A percentile compares a stretch with the other conserved stretches of the same genome.
These are phyloP conservation scores for Colletotrichum costaricense DNA, from an alignment of 2,329 filamentous ascomycete genomes.

Conservation along the genomic window DNA sequence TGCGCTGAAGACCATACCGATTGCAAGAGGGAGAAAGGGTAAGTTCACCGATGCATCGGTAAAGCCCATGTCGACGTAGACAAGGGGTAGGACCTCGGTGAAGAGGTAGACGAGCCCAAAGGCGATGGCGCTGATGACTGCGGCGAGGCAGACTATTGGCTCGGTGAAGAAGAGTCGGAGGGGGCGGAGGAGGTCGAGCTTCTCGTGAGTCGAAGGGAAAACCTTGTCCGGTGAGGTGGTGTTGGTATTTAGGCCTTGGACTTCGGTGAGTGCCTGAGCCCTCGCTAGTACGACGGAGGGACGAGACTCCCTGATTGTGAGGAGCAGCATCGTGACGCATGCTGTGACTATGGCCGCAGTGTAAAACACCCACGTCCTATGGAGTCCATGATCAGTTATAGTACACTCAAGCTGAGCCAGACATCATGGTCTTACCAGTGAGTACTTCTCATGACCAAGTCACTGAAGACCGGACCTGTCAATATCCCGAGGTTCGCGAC, in stretches of 20 bases:
- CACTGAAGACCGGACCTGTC: background rate
- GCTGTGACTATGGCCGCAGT: slow-evolving; percentile 14
- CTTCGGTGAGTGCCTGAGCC: background rate
- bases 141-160: slow-evolving; percentile 17
- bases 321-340: background rate
- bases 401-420: fast-evolving
- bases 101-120: slow-evolving; percentile 25
- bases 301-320: slow-evolving; percentile 19
- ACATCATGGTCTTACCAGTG: background rate
- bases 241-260: background rate
- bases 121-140: slow-evolving; percentile 1
- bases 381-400: background rate
- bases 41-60: background rate
- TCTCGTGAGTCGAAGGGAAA: background rate
- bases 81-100: slow-evolving; percentile 4
- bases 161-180: slow-evolving; percentile 17
- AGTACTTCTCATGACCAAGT: background rate
- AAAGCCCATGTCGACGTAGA: slow-evolving; percentile 11
- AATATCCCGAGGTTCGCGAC: slow-evolving; percentile 16
- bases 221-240: background rate
- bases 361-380: slow-evolving; percentile 21
- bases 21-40: background rate
- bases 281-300: slow-evolving; percentile 9
- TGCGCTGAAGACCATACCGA: slow-evolving; percentile 9
- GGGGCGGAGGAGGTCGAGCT: slow-evolving; percentile 15